Conservation (phyloP, 2,329 filamentous ascomycete genomes). For the Penicillium sp. region DNA sequence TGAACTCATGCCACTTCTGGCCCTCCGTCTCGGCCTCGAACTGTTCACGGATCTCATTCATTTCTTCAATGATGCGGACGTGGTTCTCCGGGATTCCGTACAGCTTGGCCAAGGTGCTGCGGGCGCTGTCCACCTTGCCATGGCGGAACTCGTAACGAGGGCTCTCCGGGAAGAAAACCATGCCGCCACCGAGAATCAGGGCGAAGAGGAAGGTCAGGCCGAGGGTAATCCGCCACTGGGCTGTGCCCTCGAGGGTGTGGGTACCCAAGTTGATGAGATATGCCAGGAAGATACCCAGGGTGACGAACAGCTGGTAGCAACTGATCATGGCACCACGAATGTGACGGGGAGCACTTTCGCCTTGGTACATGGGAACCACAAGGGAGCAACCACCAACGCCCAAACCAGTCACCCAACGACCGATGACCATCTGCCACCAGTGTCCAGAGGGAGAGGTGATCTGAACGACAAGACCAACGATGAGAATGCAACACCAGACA, state of each 20-base stretch:
- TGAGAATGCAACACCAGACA: conserved; percentile 42
- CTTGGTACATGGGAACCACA: conserved; percentile 48
- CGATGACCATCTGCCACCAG: conserved; percentile 45
- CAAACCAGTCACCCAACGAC: conserved; percentile 45
- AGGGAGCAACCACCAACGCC: conserved; percentile 46
- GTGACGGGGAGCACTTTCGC: conserved; percentile 46
- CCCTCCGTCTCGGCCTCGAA: conserved; percentile 52
- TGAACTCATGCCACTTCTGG: conserved; percentile 42
- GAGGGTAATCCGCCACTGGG: conserved; percentile 52
- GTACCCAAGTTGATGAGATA: conserved; percentile 49
- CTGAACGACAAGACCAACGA: conserved; percentile 44
- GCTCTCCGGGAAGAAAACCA: conserved; percentile 56
- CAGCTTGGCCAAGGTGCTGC: conserved; percentile 52
- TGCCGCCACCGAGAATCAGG: conserved; percentile 54
- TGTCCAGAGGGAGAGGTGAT: conserved; percentile 38
- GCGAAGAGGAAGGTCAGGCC: conserved; percentile 59
- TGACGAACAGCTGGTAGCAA: conserved; percentile 50
- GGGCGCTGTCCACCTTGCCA: conserved; percentile 52
- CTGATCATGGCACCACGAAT: conserved; percentile 48
- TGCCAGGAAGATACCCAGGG: conserved; percentile 47
- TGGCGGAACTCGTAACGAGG: conserved; percentile 59
- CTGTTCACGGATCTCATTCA: conserved; percentile 57
- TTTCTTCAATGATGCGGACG: conserved; percentile 52
- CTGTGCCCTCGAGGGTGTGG: conserved; percentile 39
- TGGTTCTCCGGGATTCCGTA: conserved; percentile 57